Conservation (phyloP, 306 rosid species). For the Malus fusca region DNA sequence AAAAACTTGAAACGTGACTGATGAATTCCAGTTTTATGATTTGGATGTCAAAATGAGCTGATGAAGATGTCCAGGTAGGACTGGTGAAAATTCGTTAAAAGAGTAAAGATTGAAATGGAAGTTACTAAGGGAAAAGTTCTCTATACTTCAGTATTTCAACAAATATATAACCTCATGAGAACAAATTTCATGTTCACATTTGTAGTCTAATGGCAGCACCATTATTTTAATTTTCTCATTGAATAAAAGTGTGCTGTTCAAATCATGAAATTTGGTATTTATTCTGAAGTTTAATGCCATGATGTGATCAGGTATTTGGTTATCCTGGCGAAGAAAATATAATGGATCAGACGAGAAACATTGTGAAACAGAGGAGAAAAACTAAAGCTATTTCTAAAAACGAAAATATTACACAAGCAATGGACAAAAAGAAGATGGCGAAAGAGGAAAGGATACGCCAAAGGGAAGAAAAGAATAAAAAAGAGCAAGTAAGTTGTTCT, state of each 20-base stretch:
- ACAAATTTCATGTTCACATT: background rate
- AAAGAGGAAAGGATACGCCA: conserved; percentile 63
- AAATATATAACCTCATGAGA: background rate
- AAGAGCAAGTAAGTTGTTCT: conserved; percentile 52
- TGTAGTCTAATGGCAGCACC: background rate
- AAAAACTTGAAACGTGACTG: background rate
- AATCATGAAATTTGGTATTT: background rate
- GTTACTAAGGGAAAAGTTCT: background rate
- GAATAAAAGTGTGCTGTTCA: background rate
- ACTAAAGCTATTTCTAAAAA: conserved; percentile 21
- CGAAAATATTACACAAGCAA: conserved; percentile 15
- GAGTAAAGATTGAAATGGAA: background rate
- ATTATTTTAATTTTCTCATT: background rate
- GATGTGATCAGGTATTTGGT: conserved; percentile 28
- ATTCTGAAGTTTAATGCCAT: background rate
- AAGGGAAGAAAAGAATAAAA: conserved; percentile 74
- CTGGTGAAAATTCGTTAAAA: background rate
- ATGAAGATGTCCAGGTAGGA: background rate
- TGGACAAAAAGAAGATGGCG: conserved; percentile 48
- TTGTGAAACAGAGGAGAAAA: conserved; percentile 14
- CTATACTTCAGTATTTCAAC: background rate
- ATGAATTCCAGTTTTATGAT: background rate
- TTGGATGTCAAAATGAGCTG: background rate
- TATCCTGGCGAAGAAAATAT: conserved; percentile 31
- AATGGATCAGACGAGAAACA: conserved; percentile 34